Percentiles rank a stretch among this genome's conserved stretches.
These are phyloP conservation scores for Lactarius quietus DNA, from an alignment of 768 basidiomycete genomes.

Conservation along the genomic window DNA sequence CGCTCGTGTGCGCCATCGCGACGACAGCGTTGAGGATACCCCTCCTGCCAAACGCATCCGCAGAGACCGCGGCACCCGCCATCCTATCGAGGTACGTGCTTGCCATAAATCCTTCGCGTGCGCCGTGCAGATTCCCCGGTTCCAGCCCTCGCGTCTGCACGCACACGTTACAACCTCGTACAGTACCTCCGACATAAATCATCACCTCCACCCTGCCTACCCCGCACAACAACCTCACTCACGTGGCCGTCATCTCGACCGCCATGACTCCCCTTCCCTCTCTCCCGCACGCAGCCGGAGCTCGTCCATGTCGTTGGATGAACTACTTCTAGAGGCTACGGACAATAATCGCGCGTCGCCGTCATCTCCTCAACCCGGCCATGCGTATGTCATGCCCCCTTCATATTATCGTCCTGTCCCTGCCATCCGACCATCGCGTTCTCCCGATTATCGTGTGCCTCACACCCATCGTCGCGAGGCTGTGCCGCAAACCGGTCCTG, in stretches of 20 bases:
- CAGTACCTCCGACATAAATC: slow-evolving; percentile 24
- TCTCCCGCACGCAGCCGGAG: slow-evolving; percentile 37
- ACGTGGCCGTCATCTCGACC: slow-evolving; percentile 28
- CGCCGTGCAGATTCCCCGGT: slow-evolving; percentile 8
- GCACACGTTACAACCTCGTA: slow-evolving; percentile 26
- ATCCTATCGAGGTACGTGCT: slow-evolving; percentile 31
- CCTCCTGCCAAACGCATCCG: slow-evolving; percentile 51
- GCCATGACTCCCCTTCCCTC: slow-evolving; percentile 27
- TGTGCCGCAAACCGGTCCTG: slow-evolving; percentile 7
- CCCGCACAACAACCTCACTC: slow-evolving; percentile 25
- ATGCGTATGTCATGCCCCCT: slow-evolving; percentile 33
- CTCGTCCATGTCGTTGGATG: slow-evolving; percentile 42
- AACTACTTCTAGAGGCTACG: slow-evolving; percentile 45
- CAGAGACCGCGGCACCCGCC: slow-evolving; percentile 37
- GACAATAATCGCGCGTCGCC: slow-evolving; percentile 36
- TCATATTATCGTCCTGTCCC: slow-evolving; percentile 24
- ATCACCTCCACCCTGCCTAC: slow-evolving; percentile 31
- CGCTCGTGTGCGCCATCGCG: slow-evolving; percentile 42
- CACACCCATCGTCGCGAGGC: slow-evolving; percentile 15
- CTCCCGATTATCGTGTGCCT: slow-evolving; percentile 17
- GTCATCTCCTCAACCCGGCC: slow-evolving; percentile 24
- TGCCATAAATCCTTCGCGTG: slow-evolving; percentile 1
- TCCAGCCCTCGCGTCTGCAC: slow-evolving; percentile 27
- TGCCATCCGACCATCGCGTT: slow-evolving; percentile 16
- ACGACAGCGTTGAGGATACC: slow-evolving; percentile 42